Conservation (phyloP, 177 flowering plant species). For the Vitis hybrid region DNA sequence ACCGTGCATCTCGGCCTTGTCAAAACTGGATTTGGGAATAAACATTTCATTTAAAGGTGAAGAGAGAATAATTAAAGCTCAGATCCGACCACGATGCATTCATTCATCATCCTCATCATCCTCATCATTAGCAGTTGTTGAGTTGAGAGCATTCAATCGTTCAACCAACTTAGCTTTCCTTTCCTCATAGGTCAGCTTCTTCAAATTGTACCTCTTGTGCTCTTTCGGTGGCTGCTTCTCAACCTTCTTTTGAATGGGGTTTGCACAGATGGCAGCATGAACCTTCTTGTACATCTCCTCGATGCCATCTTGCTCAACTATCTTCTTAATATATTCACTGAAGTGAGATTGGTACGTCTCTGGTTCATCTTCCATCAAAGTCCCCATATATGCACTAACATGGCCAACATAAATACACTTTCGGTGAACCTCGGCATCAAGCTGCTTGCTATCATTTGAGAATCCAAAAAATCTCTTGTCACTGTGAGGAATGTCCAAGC, state of each 20-base stretch:
- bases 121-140: conserved; percentile 47
- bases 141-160: conserved; percentile 69
- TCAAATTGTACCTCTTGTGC: conserved; percentile 84
- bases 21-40: no score
- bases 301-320: conserved; percentile 56
- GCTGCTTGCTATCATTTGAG: conserved; percentile 64
- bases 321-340: conserved; percentile 8
- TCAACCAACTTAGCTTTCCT: conserved; percentile 71
- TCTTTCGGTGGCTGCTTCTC: conserved; percentile 65
- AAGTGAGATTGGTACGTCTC: no score
- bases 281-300: conserved; percentile 81
- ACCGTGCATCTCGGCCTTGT: no score
- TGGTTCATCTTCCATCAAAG: no score
- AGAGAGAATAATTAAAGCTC: neutral
- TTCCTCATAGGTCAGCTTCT: conserved; percentile 85
- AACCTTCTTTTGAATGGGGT: conserved; percentile 58
- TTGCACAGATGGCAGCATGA: conserved; percentile 89
- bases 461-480: conserved; percentile 94
- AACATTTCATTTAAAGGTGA: neutral
- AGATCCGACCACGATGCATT: neutral
- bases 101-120: conserved; percentile 63
- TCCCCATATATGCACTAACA: conserved; percentile 73
- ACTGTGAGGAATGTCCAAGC: conserved; percentile 91
- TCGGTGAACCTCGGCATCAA: conserved; percentile 82
- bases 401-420: conserved; percentile 89